Evolutionary conservation across 768 basidiomycete species (phyloP), one percentile per base, ranked within the genome.

Genomic region (Hirschioporus abietinus): DNA sequence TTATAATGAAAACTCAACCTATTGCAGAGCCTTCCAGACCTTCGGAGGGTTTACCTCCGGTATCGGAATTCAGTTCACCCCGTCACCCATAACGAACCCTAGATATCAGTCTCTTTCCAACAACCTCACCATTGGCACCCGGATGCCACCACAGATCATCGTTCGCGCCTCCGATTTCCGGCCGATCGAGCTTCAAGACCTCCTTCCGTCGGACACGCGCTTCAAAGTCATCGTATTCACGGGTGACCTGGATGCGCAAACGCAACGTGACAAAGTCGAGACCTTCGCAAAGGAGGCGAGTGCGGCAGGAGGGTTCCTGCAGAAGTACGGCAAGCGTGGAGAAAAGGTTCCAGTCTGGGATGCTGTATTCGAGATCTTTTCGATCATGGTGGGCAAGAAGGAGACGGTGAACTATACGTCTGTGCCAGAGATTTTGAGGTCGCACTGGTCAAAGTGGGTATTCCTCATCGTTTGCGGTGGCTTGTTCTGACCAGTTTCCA

Each of bases 371-470:
- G 81, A 84, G 58, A 75, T 85, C 15, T 57, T 83, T 23, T 65
- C 79, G 1, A 79, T 84, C 64, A 74, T 78, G 66, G 71, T 77
- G 34, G 72, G 75, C 12, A 77, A 70, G 36, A 83, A 82, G 68
- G 71, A 76, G 61, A 74, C 70, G 18, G 78, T 84, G 6, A 73
- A 76, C 62, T 81, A 81, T 66, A 82, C 78, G 27, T 81, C 82
- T 57, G 69, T 88, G 12, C 86, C 86, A 1, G 67, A 69, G 57
- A 64, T 79, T 9, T 75, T 88, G 65, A 75, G 84, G 63, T 72
- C 80, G 9, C 87, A 88, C 73, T 88, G 87, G 87, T 82, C 86
- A 0, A 87, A 83, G 87, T 87, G 63, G 64, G 81, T 70, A 5
- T 27, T 26, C n/a, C 1, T 20, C 1, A 68, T 5, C 58, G 27